phyloP scores from a whole-genome alignment of 2,329 filamentous ascomycete species.

The Curvularia sp. region DNA sequence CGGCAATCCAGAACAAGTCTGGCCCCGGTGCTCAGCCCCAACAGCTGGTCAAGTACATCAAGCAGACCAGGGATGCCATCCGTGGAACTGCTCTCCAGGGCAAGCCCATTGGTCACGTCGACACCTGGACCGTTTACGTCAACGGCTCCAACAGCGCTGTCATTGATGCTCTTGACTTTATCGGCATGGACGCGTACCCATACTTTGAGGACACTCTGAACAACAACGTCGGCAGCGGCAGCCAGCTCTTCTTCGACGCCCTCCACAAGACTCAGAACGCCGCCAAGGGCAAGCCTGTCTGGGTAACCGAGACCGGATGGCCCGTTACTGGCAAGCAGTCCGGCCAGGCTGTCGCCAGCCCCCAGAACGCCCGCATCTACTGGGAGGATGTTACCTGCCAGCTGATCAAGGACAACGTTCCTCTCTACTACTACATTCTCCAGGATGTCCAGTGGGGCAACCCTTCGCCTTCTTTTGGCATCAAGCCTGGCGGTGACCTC shows the following conservation, averaged over 20 bases:
- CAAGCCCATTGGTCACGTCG: constrained; percentile 79
- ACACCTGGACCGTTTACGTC: constrained; percentile 78
- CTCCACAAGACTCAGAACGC: constrained; percentile 66
- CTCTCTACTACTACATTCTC: constrained; percentile 76
- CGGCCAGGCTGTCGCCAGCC: constrained; percentile 67
- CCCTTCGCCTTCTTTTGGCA: constrained; percentile 73
- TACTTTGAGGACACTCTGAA: constrained; percentile 75
- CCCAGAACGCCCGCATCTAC: constrained; percentile 76
- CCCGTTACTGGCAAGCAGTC: constrained; percentile 73
- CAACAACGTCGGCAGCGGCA: constrained; percentile 66
- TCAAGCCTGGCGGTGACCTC: constrained; percentile 61
- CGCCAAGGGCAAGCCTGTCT: constrained; percentile 73
- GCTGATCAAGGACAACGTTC: constrained; percentile 64
- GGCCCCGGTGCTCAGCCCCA: constrained; percentile 69
- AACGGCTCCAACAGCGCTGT: constrained; percentile 76
- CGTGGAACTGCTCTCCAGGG: constrained; percentile 65
- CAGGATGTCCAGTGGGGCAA: constrained; percentile 68
- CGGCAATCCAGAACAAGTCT: constrained; percentile 68
- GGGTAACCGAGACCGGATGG: constrained; percentile 91
- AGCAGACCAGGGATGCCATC: constrained; percentile 69
- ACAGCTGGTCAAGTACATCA: constrained; percentile 73
- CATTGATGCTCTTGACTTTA: constrained; percentile 74
- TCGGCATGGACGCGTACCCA: constrained; percentile 84
- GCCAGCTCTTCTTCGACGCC: constrained; percentile 72
- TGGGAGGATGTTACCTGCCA: constrained; percentile 80